Percentiles rank a stretch among this genome's conserved stretches.
Conservation (phyloP, 768 basidiomycete genomes). For the Xerocomellus chrysenteron region DNA sequence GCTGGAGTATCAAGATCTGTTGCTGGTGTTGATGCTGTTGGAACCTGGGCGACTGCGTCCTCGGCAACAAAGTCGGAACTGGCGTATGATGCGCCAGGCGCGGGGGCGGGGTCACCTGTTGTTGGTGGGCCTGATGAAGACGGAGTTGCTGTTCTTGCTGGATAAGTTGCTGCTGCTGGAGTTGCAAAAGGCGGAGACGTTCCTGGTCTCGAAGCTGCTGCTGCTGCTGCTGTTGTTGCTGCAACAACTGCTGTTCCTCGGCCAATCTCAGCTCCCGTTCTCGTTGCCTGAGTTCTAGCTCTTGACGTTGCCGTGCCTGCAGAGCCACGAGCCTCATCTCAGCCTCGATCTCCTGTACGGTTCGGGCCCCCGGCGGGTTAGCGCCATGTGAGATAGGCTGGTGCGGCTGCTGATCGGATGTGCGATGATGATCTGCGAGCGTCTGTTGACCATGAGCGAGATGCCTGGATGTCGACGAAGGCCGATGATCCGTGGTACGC, state of each 20-base stretch:
- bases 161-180: constrained; percentile 42
- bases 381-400: constrained; percentile 35
- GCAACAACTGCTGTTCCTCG: constrained; percentile 37
- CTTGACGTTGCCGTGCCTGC: constrained; percentile 40
- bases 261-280: constrained; percentile 40
- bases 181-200: constrained; percentile 41
- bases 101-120: constrained; percentile 59
- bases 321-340: constrained; percentile 73
- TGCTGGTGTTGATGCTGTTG: constrained; percentile 74
- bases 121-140: constrained; percentile 39
- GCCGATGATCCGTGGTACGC: constrained; percentile 38
- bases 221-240: constrained; percentile 38
- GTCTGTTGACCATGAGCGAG: constrained; percentile 26
- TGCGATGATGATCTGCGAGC: constrained; percentile 34
- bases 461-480: constrained; percentile 26
- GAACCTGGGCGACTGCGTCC: constrained; percentile 77
- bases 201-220: constrained; percentile 42
- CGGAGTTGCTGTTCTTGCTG: constrained; percentile 37
- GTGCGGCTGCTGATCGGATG: constrained; percentile 39
- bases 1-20: constrained; percentile 65
- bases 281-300: constrained; percentile 46
- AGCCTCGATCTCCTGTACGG: constrained; percentile 79
- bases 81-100: constrained; percentile 53
- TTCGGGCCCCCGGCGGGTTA: constrained; percentile 47
- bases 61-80: constrained; percentile 37